Evolutionary conservation across 208 protist genomes (phyloP), one percentile per base, ranked within the genome.

Genomic region (Wallacemonas sp.): DNA sequence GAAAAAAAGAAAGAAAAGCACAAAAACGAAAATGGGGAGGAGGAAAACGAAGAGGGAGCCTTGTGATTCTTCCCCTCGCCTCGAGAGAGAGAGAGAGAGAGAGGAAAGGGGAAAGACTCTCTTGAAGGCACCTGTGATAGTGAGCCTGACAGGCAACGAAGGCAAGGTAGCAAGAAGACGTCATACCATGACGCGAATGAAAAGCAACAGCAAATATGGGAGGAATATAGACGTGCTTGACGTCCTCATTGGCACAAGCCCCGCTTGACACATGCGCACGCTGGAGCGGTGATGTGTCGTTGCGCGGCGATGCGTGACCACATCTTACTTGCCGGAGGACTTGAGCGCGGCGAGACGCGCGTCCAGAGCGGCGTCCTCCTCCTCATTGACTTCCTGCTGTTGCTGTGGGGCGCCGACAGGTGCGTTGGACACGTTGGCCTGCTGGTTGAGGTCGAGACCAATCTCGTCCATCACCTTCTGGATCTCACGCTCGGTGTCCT

Each of bases 381-480:
- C 85, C 23, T 70, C 70, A 48, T 78, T 62, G 39, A 78, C 48
- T 57, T 85, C 73, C 11, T 69, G 32, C 47, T 74, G 68, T 58
- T 81, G 78, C 38, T 75, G 48, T 2, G 64, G 16, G 0, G 8
- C 38, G 19, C 46, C 39, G 41, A 48, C 44, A 24, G 84, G 84
- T 1, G 67, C 61, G 56, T 82, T 71, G 0, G 71, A 66, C 23
- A 94, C 76, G 48, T 86, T 88, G 11, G 94, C 78, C 74, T 96
- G 92, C 16, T 66, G 72, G 57, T 83, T 86, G 68, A 97, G 92
- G 49, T 97, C 93, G 11, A 97, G 67, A 19, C 87, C 87, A n/a
- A 85, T 88, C 78, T 97, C 90, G 61, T 97, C 93, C 73, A 97
- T 90, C 14, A 96, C 86, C 72, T 96, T 94, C 67, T 91, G 81